phyloP scores from a whole-genome alignment of 1,139 yeast genomes.

The Blastobotrys arbuscula region DNA sequence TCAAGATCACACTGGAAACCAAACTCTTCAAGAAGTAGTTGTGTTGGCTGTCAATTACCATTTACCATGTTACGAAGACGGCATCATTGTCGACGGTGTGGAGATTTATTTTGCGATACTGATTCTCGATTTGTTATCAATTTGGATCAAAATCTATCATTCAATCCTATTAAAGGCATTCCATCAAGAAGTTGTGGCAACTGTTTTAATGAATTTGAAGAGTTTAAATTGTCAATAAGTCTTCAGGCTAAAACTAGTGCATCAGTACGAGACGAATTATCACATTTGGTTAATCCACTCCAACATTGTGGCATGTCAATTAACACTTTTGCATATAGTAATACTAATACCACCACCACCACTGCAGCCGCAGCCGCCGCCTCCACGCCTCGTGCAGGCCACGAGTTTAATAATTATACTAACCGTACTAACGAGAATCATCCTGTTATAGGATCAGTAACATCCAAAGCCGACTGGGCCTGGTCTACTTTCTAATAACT shows the following conservation, averaged over 20 bases:
- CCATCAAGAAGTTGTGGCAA: slow-evolving; percentile 72
- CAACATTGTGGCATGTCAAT: slow-evolving; percentile 3
- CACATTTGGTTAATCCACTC: neutral
- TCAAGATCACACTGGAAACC: slow-evolving; percentile 62
- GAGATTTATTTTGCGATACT: slow-evolving; percentile 80
- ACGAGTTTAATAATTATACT: neutral
- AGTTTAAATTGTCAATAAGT: slow-evolving; percentile 8
- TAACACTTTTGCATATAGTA: slow-evolving; percentile 6
- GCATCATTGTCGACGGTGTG: slow-evolving; percentile 93
- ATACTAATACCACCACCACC: neutral
- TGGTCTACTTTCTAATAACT: slow-evolving; percentile 43
- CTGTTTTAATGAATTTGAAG: slow-evolving; percentile 56
- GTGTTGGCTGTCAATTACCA: slow-evolving; percentile 54
- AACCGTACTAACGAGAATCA: neutral
- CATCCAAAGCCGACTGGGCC: slow-evolving; percentile 36
- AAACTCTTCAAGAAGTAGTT: slow-evolving; percentile 56
- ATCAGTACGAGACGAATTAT: neutral
- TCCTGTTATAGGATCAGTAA: slow-evolving; percentile 4
- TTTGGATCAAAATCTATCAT: slow-evolving; percentile 66
- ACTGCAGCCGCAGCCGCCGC: neutral
- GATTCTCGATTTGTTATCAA: slow-evolving; percentile 44
- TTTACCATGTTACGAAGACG: slow-evolving; percentile 54
- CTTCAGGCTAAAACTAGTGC: neutral
- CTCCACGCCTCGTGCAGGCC: slow-evolving; percentile 8
- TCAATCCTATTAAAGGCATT: slow-evolving; percentile 62